Evolutionary conservation across 768 basidiomycete species (phyloP), one percentile per base, ranked within the genome.

Genomic region (Calvatia gigantea): DNA sequence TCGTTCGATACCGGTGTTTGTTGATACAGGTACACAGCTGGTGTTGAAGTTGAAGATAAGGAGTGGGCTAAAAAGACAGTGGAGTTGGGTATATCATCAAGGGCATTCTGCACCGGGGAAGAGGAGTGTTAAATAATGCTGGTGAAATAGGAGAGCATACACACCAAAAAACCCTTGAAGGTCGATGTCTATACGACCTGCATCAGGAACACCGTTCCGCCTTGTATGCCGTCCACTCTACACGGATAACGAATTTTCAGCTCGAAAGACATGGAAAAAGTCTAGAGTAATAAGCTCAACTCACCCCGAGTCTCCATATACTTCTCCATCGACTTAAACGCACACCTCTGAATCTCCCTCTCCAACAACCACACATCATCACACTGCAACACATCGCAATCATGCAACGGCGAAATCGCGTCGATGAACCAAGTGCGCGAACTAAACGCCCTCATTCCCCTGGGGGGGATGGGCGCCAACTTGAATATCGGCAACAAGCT

Each of bases 371-470:
- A 75, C 19, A 72, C 74, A 69, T 80, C 78, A 49, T 78, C 75
- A 62, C 78, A 80, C 35, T 72, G 71, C 17, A 78, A 65, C 8
- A 78, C 74, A 6, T 75, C 76, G 57, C 75, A 78, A 56, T 80
- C 78, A 60, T 78, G 72, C 58, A 80, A 62, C n/a, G 73, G 70
- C 43, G 70, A 71, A 14, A 78, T 74, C 19, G 73, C 75, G 33
- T 78, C 75, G 17, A 78, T 61, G 56, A 80, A 80, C 77, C 77
- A 80, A n/a, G 71, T 68, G 33, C 78, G 65, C 2, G 75, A 75
- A 60, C 71, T 75, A 60, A 77, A 78, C 51, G 44, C 63, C 14
- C 62, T 60, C 29, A 66, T 67, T 28, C 60, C 66, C 37, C 62
- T 57, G 19, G 57, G 54, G 0, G 78, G 76, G n/a, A 75, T 71